phyloP scores from a whole-genome alignment of 2,329 filamentous ascomycete species.

The Bipolaris sorokiniana region DNA sequence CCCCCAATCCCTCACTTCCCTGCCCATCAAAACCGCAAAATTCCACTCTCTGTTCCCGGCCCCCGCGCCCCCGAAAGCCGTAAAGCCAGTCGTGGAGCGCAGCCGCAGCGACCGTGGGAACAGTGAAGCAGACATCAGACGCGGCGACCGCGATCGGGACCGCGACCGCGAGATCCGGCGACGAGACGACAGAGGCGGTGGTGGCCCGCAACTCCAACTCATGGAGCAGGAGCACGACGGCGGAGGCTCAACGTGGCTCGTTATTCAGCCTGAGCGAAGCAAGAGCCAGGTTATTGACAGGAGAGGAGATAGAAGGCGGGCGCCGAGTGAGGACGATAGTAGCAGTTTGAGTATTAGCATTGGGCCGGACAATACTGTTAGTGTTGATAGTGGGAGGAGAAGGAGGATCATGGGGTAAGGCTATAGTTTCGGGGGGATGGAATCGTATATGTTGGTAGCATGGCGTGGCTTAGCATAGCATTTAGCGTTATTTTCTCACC shows the following conservation, averaged over 20 bases:
- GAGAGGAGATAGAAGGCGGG: conserved; percentile 22
- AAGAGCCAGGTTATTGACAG: conserved; percentile 37
- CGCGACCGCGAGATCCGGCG: conserved; percentile 12
- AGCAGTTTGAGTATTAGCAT: conserved; percentile 47
- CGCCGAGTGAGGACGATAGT: conserved; percentile 38
- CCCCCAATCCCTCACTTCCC: conserved; percentile 34
- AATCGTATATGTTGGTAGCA: conserved; percentile 4
- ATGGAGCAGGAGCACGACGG: conserved; percentile 45
- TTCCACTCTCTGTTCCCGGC: conserved; percentile 40
- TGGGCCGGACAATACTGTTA: conserved; percentile 48
- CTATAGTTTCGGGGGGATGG: background rate
- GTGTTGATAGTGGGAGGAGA: conserved; percentile 45
- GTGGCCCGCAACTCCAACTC: conserved; percentile 41
- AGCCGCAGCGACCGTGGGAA: conserved; percentile 21
- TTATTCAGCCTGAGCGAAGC: conserved; percentile 46
- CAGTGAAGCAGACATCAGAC: conserved; percentile 9
- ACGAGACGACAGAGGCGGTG: conserved; percentile 6
- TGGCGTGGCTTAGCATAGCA: conserved; percentile 18
- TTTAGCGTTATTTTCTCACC: background rate
- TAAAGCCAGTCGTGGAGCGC: conserved; percentile 21
- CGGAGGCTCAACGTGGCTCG: conserved; percentile 46
- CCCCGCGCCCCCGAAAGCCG: conserved; percentile 34
- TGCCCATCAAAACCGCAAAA: conserved; percentile 38
- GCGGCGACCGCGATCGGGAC: conserved; percentile 5
- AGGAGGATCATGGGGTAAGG: conserved; percentile 37